Evolutionary conservation across 2,329 filamentous ascomycete species (phyloP).

Genomic region (Pseudopithomyces chartarum): DNA sequence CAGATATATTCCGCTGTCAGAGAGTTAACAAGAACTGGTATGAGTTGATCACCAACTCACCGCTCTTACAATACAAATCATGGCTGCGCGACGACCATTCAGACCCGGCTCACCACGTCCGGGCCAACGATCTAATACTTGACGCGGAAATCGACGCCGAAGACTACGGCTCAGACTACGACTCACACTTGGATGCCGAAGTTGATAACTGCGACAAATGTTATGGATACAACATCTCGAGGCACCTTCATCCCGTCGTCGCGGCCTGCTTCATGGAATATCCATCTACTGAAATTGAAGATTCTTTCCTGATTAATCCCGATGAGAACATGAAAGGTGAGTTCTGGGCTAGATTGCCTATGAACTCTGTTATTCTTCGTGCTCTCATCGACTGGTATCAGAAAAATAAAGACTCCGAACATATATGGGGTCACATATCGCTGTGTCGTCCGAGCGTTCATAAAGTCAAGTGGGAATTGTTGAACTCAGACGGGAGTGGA

Average conservation of each 20-base stretch:
- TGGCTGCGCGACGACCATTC: not conserved
- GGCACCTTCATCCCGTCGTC: not conserved
- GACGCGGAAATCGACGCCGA: not conserved
- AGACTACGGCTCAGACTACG: not conserved
- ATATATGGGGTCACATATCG: not conserved
- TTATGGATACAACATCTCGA: not conserved
- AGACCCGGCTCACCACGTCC: not conserved
- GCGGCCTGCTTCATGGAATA: not conserved
- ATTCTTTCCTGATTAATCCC: not conserved
- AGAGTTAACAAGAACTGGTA: conserved; percentile 2
- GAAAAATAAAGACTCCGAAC: not conserved
- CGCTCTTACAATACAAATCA: not conserved
- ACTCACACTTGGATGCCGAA: not conserved
- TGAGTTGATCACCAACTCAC: not conserved
- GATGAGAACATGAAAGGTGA: not conserved
- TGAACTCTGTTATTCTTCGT: not conserved
- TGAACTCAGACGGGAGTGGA: not conserved
- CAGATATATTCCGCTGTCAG: conserved; percentile 4
- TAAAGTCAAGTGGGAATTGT: not conserved
- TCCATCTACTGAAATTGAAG: not conserved
- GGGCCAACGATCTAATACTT: not conserved
- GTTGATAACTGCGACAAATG: not conserved
- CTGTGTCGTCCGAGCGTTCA: not conserved
- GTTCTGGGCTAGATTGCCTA: not conserved
- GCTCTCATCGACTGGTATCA: not conserved